Evolutionary conservation across 2,329 filamentous ascomycete species (phyloP).

Genomic region (Ramularia endophylla): DNA sequence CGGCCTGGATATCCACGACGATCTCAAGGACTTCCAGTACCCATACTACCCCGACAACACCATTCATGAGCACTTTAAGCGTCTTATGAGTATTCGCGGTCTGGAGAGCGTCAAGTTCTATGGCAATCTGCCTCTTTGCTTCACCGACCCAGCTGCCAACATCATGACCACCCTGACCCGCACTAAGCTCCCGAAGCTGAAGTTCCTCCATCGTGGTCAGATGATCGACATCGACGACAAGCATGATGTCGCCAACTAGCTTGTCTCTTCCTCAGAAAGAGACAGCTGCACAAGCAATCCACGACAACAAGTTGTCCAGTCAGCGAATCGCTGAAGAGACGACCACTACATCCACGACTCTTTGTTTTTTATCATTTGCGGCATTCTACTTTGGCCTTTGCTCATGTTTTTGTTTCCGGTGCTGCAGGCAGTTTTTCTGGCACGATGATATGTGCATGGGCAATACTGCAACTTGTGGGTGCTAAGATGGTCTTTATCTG

Average conservation of each 20-base stretch:
- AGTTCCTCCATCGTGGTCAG: constrained; percentile 2
- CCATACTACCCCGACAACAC: constrained; percentile 21
- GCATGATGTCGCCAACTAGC: constrained; percentile 3
- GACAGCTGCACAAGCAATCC: too few species aligned
- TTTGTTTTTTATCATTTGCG: too few species aligned
- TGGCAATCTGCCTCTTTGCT: constrained; percentile 22
- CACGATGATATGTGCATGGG: too few species aligned
- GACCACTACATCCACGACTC: too few species aligned
- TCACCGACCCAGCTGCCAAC: constrained; percentile 13
- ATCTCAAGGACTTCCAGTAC: constrained; percentile 15
- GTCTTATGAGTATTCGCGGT: constrained; percentile 18
- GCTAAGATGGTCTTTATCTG: too few species aligned
- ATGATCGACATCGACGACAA: constrained; percentile 10
- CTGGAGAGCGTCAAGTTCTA: constrained; percentile 19
- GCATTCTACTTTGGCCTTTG: too few species aligned
- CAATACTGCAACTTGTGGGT: too few species aligned
- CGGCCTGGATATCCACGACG: constrained; percentile 19
- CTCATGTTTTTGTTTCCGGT: too few species aligned
- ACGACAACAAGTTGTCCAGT: too few species aligned
- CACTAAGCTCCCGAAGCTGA: constrained; percentile 10
- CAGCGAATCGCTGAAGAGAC: too few species aligned
- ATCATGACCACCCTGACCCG: constrained; percentile 15
- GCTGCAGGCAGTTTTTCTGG: too few species aligned
- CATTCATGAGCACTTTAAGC: constrained; percentile 17
- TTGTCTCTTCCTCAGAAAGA: too few species aligned